Evolutionary conservation across 129 eudicot species (phyloP), one percentile per base, ranked within the genome.

Genomic region (Mikania micrantha): DNA sequence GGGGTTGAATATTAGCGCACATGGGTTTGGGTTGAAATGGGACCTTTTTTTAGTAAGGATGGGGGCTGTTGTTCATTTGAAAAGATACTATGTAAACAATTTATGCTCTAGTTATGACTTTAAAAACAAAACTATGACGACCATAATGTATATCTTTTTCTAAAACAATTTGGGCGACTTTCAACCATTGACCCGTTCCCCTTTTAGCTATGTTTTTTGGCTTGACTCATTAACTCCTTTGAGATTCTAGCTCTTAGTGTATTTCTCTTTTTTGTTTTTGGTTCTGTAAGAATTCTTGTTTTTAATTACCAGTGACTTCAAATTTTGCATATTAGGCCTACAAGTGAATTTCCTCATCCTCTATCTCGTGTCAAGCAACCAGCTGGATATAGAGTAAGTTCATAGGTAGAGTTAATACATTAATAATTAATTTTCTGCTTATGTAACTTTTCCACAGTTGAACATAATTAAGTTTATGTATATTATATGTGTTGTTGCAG

Each of bases 301-400:
- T 45, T 39, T 35, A 34, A 28, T 65, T 44, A 24, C 19, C 17
- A 65, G 52, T 54, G 36, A 13, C 66, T 29, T 17, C 1, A 36
- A 24, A 7, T 19, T 75, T 76, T 74, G 64, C 72, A 48, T 84
- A 42, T 73, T 86, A 94, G 99, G 84, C 99, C 99, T 66, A 94
- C 99, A 63, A 89, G 94, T 74, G 97, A 90, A 78, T 94, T 94
- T 70, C 99, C 99, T 53, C 99, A 94, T 76, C 99, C 99, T 60
- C 73, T 94, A 16, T 94, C 99, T 12, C 97, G 99, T 79, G 99
- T 94, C 56, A 94, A 94, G 91, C 97, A 90, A 81, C 63, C 99
- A 34, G 95, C 99, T 49, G 99, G 94, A 73, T 87, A 94, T 72
- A 87, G 99, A 76, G 99, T 94, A 84, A 73, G 99, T 83, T 48